Base-by-base conservation (phyloP, 768 basidiomycete species). In the Rhodotorula kratochvilovae region DNA sequence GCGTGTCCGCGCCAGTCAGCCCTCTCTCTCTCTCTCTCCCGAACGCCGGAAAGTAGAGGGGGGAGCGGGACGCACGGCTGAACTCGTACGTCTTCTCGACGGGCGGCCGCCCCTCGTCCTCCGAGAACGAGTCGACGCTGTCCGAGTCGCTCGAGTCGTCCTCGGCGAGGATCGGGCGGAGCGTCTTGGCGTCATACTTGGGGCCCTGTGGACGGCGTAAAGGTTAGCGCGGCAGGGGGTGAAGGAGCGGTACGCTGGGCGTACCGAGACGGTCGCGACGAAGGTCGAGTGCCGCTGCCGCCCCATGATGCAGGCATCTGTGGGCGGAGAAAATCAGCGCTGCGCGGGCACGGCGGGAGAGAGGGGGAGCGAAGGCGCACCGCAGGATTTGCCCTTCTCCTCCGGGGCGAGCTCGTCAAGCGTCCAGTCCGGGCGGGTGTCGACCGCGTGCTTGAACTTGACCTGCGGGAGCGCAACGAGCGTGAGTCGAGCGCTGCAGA, bases 11-110 rank as follows among this genome's bases (percentile, higher is more conserved):
- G n/a, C n/a, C n/a, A n/a, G n/a, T n/a, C n/a, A n/a, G n/a, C n/a
- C n/a, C n/a, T n/a, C n/a, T n/a, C n/a, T n/a, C n/a, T n/a, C n/a
- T n/a, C n/a, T n/a, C n/a, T n/a, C n/a, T n/a, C n/a, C n/a, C n/a
- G n/a, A n/a, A n/a, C n/a, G n/a, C n/a, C n/a, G n/a, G n/a, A n/a
- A n/a, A n/a, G 29, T 31, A 16, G 17, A 21, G 29, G 25, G 4
- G 17, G n/a, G 48, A 0, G 27, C 51, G 31, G 25, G 46, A 56
- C 68, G 31, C 46, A 69, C 68, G 61, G 29, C 45, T 35, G 43
- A 36, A 69, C 36, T 63, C 46, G 61, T 51, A 63, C 16, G 3
- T 23, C 61, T 57, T 68, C n/a, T 63, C 54, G 39, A 46, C n/a
- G 31, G 39, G 23, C 17, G 59, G 39, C 25, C n/a, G 3, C n/a